A percentile compares a stretch with the other conserved stretches of the same genome.
These are phyloP conservation scores for Nadsonia starkeyi-henricii DNA, from an alignment of 1,139 yeast species.

Conservation along the genomic window DNA sequence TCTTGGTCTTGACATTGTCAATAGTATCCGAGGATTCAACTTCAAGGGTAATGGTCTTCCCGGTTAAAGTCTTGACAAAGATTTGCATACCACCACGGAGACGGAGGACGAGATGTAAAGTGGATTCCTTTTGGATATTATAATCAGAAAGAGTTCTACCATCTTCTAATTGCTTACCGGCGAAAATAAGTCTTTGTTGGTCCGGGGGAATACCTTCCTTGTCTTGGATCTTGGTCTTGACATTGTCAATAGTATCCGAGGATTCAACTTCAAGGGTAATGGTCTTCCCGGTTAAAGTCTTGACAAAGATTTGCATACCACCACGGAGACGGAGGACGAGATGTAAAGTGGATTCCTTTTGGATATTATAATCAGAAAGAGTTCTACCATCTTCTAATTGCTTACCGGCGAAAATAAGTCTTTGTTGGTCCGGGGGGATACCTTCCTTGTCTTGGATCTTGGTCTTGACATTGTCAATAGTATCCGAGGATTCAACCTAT, in stretches of 20 bases:
- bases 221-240: slow-evolving; percentile 79
- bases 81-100: slow-evolving; percentile 46
- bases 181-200: slow-evolving; percentile 76
- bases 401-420: too few relatives aligned
- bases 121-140: slow-evolving; percentile 54
- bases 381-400: too few relatives aligned
- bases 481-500: slow-evolving; percentile 83
- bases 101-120: slow-evolving; percentile 16
- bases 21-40: slow-evolving; percentile 80
- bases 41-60: slow-evolving; percentile 72
- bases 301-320: too few relatives aligned
- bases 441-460: slow-evolving; percentile 94
- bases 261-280: slow-evolving; percentile 80
- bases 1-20: slow-evolving; percentile 72
- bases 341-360: too few relatives aligned
- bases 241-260: slow-evolving; percentile 81
- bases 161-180: slow-evolving; percentile 82
- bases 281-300: too few relatives aligned
- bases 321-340: too few relatives aligned
- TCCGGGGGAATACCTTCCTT: slow-evolving; percentile 87
- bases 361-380: too few relatives aligned
- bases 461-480: slow-evolving; percentile 86
- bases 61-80: slow-evolving; percentile 66
- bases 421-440: too few relatives aligned
- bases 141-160: slow-evolving; percentile 77